Base-by-base conservation (phyloP, 2,329 filamentous ascomycete genomes). In the Hymenoscyphus occultus region DNA sequence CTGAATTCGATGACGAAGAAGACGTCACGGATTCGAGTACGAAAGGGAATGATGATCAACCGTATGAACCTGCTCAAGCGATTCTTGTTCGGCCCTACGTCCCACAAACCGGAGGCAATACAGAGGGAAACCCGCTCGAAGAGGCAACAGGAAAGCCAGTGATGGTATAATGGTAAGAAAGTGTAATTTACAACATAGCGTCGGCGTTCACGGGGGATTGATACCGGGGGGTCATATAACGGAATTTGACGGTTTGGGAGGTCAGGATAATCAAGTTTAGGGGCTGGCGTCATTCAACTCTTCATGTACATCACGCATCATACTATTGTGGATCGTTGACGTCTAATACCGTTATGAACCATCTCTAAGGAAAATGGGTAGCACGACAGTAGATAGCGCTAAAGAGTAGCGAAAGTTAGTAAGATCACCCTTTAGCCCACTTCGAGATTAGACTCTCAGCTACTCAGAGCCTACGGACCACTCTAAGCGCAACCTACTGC, bases 61-160 rank as follows among this genome's bases (percentile, higher is more conserved):
- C 71, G 1, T 74, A 74, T 40, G 61, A 70, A 39, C 72, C 71
- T 42, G 67, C 70, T 12, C 69, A 73, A 60, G 66, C 72, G 22
- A 74, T 75, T 35, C 48, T 71, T 56, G 70, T 75, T 10, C 61
- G 70, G n/a, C 68, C 65, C 7, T 73, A 72, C 56, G 62, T 73
- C 5, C 69, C 64, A 13, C 65, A 70, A 56, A 64, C 63, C 3
- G 70, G 71, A 28, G 57, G 65, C 5, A 63, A 67, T 31, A 63
- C 60, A 14, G 68, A 69, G 28, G 68, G 64, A 22, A 39, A 39
- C 9, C 57, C 60, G 42, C 19, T 65, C 7, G n/a, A 62, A 60
- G 64, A 57, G 4, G 59, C 60, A 7, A 63, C 60, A 16, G 62
- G 59, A 16, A 60, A 60, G 35, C 45, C 62, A n/a, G 31, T 65